phyloP scores from a whole-genome alignment of 768 basidiomycete species.

The Boletus patriciae region DNA sequence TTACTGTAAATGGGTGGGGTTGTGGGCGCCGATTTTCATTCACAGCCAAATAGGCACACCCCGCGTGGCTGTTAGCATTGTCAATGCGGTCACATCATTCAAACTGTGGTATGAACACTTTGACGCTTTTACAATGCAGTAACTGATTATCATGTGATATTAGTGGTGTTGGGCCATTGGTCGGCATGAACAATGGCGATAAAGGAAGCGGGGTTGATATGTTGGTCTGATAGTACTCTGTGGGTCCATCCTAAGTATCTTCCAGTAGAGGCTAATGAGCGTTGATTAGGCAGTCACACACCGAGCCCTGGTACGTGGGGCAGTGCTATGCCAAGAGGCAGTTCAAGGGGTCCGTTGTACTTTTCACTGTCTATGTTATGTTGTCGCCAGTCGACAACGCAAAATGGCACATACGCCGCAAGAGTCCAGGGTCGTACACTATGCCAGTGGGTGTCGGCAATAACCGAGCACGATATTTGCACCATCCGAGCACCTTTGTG shows the following conservation, averaged over 20 bases:
- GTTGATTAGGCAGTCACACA: no score
- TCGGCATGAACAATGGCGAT: background rate
- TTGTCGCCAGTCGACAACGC: background rate
- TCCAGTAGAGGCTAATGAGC: background rate
- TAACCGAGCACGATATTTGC: background rate
- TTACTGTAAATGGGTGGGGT: background rate
- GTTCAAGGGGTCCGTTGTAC: background rate
- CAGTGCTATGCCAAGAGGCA: background rate
- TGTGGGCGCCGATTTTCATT: constrained; percentile 2
- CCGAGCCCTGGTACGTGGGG: background rate
- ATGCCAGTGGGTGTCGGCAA: background rate
- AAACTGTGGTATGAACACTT: background rate
- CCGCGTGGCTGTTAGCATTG: background rate
- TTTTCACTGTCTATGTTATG: background rate
- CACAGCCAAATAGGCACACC: background rate
- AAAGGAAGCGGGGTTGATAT: background rate
- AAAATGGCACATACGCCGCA: background rate
- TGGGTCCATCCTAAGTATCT: background rate
- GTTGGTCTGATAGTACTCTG: background rate
- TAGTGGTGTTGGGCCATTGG: background rate
- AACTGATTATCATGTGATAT: background rate
- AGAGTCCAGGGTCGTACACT: background rate
- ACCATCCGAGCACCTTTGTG: background rate
- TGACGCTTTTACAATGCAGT: background rate
- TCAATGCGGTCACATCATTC: background rate